Evolutionary conservation across 2,329 filamentous ascomycete genomes (phyloP), one percentile per base, ranked within the genome.

Genomic region (Neopestalotiopsis clavispora): DNA sequence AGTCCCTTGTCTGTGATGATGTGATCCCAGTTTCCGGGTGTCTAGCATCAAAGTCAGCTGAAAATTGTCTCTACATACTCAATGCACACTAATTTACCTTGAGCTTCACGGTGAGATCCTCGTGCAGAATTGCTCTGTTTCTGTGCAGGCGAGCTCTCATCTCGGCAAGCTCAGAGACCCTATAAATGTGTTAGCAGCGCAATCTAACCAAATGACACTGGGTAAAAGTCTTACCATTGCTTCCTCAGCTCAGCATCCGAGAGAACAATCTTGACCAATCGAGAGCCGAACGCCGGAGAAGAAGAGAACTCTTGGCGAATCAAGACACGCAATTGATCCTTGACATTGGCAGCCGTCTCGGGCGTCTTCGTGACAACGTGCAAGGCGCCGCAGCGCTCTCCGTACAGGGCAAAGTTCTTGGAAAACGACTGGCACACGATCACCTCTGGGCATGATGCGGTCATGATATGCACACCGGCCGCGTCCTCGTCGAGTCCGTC

Each of bases 401-500:
- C 78, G 62, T 81, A 81, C 1, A 81, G 64, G 0, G 74, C 80
- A 70, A 82, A 80, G 68, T 80, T 81, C 73, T 82, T 82, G n/a
- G 79, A 77, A 65, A 81, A 81, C 0, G 78, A 80, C 71, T 81
- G 80, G 58, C 75, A 78, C 4, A 78, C 75, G 4, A 79, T 63
- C 38, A 79, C 69, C 67, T 80, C 79, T 28, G 78, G 69, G 3
- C 75, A 75, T 13, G 64, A 63, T n/a, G 68, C 69, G 58, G 69
- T 71, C 56, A 76, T 78, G 67, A 74, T 62, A 0, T 75, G 73
- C 2, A 80, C 71, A 1, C 73, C 72, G 32, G 73, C 78, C 3
- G 76, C 76, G 59, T 81, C 80, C 17, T 80, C 76, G 0, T 79
- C 77, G 3, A 81, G 45, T 0, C 77, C 74, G 20, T 71, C 70